phyloP scores from a whole-genome alignment of 371 early-diverging fungal species.

The Mucor piriformis region DNA sequence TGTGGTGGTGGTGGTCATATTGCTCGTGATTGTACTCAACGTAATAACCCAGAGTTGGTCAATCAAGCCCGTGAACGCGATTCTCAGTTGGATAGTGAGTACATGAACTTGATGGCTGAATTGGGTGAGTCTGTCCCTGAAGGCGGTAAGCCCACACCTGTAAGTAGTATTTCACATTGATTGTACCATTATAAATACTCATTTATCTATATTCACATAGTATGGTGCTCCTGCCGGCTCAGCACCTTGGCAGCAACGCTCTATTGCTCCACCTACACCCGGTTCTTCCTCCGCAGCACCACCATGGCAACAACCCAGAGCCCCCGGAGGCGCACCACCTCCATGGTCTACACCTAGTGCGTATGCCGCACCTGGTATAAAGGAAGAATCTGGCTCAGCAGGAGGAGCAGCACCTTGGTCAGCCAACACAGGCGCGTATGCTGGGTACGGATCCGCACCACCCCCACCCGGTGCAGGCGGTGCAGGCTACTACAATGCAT shows the following conservation, averaged over 20 bases:
- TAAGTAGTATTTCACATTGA: constrained; percentile 6
- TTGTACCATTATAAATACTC: too few species aligned
- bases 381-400: background rate
- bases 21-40: constrained; percentile 82
- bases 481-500: constrained; percentile 31
- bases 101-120: constrained; percentile 89
- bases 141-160: constrained; percentile 21
- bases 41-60: constrained; percentile 77
- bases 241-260: constrained; percentile 61
- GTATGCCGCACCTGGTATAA: constrained; percentile 6
- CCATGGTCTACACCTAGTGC: constrained; percentile 18
- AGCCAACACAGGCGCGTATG: constrained; percentile 9
- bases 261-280: constrained; percentile 21
- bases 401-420: constrained; percentile 3
- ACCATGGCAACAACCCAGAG: constrained; percentile 40
- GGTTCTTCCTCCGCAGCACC: constrained; percentile 24
- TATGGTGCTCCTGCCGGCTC: constrained; percentile 4
- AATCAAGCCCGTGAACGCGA: constrained; percentile 74
- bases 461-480: background rate
- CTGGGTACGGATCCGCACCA: background rate
- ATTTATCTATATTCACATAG: constrained; percentile 9
- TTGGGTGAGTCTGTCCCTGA: constrained; percentile 69
- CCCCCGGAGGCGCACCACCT: constrained; percentile 23
- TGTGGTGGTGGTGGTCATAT: constrained; percentile 94
- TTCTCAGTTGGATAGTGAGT: constrained; percentile 86